Conservation (phyloP, 345 rosid genomes). For the Brassica rapa region DNA sequence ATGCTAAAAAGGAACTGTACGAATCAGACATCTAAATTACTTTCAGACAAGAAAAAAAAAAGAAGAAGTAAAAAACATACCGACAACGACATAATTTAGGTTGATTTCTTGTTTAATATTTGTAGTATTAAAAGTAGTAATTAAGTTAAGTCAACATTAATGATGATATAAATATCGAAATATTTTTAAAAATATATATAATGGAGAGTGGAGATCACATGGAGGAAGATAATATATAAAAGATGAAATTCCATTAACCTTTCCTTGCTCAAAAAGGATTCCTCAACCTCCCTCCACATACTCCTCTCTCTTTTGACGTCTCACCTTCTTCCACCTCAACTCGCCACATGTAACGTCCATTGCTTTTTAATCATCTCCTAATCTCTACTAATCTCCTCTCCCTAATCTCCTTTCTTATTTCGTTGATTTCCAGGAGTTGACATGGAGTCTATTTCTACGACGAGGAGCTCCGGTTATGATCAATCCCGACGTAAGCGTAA, state of each 20-base stretch:
- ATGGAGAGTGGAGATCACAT: conserved; percentile 37
- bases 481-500: conserved; percentile 58
- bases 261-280: conserved; percentile 27
- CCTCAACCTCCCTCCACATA: conserved; percentile 37
- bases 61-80: not conserved
- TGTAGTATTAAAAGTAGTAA: too few species aligned
- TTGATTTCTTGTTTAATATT: too few species aligned
- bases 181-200: not conserved
- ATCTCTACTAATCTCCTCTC: not conserved
- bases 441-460: conserved; percentile 37
- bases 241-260: conserved; percentile 1
- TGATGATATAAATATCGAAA: not conserved
- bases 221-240: conserved; percentile 24
- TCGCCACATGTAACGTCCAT: not conserved
- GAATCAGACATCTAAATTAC: not conserved
- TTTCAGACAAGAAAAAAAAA: not conserved
- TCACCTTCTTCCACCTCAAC: conserved; percentile 15
- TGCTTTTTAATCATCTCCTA: not conserved
- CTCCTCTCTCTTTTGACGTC: not conserved
- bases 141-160: conserved; percentile 9
- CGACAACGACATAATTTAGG: not conserved
- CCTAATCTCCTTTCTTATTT: not conserved
- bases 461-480: conserved; percentile 35
- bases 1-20: too few species aligned
- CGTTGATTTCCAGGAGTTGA: not conserved